Conservation (phyloP, 2,329 filamentous ascomycete species). For the Neocatenulostroma microsporum region DNA sequence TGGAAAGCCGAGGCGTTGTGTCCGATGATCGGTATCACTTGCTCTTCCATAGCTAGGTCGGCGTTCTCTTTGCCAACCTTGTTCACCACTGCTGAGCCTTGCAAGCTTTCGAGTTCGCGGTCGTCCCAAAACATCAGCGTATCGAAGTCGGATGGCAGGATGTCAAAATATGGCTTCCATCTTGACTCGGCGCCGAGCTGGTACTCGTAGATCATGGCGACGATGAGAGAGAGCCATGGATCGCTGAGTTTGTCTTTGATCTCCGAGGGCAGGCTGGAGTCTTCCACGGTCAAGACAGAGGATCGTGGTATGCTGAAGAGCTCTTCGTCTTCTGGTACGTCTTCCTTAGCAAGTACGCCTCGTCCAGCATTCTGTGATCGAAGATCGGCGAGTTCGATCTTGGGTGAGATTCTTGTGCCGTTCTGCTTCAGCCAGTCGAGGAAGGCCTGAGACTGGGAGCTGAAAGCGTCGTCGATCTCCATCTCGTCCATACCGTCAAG, state of each 20-base stretch:
- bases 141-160: slow-evolving; percentile 66
- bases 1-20: slow-evolving; percentile 33
- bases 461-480: neutral
- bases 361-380: slow-evolving; percentile 50
- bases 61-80: slow-evolving; percentile 71
- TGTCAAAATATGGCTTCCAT: slow-evolving; percentile 71
- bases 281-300: slow-evolving; percentile 63
- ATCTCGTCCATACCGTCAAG: no score
- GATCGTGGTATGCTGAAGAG: slow-evolving; percentile 72
- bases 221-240: slow-evolving; percentile 54
- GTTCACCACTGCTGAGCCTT: slow-evolving; percentile 65
- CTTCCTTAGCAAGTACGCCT: slow-evolving; percentile 60
- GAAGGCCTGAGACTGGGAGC: slow-evolving; percentile 34
- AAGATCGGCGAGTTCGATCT: slow-evolving; percentile 52
- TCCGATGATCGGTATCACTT: slow-evolving; percentile 47
- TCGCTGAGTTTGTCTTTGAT: slow-evolving; percentile 29
- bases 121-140: slow-evolving; percentile 85
- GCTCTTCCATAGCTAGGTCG: slow-evolving; percentile 58
- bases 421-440: slow-evolving; percentile 49
- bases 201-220: slow-evolving; percentile 73
- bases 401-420: slow-evolving; percentile 49
- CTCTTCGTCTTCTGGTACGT: slow-evolving; percentile 66
- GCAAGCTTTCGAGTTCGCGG: slow-evolving; percentile 61
- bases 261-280: slow-evolving; percentile 53
- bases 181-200: slow-evolving; percentile 51